Percentiles rank a stretch among this genome's conserved stretches.
phyloP scores from a whole-genome alignment of 2,329 filamentous ascomycete species.

The Nothomitra cinnamomea region DNA sequence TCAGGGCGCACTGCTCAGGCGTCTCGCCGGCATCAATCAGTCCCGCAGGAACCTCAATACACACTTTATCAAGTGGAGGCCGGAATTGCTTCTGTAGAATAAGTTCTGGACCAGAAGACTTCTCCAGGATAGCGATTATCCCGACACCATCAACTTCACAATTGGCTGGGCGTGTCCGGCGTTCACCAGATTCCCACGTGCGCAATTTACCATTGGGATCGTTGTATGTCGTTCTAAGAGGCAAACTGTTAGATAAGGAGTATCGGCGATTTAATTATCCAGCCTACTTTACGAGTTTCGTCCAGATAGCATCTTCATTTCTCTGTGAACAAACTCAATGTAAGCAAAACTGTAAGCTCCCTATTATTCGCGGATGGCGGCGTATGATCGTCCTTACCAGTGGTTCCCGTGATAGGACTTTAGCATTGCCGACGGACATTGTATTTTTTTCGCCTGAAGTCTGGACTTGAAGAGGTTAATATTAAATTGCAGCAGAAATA shows the following conservation, averaged over 20 bases:
- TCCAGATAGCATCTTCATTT: conserved; percentile 6
- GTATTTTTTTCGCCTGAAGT: neutral
- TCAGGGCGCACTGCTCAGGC: conserved; percentile 41
- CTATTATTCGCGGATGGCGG: neutral
- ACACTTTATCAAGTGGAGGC: conserved; percentile 40
- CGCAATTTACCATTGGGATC: conserved; percentile 42
- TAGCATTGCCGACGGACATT: conserved; percentile 1
- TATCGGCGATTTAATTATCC: neutral
- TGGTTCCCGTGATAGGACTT: conserved; percentile 6
- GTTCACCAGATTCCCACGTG: conserved; percentile 57
- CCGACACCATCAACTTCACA: conserved; percentile 55
- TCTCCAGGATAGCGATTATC: conserved; percentile 51
- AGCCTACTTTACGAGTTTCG: conserved; percentile 6
- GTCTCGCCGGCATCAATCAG: conserved; percentile 45
- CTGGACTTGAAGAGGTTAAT: neutral
- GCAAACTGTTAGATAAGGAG: neutral
- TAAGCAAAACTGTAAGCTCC: neutral
- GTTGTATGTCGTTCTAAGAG: conserved; percentile 39
- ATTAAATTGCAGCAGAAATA: neutral
- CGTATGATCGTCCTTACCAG: neutral
- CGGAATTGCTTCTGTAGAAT: conserved; percentile 52
- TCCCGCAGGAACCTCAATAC: conserved; percentile 48
- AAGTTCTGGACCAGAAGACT: conserved; percentile 27
- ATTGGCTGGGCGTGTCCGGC: conserved; percentile 45
- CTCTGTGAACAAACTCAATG: neutral